Evolutionary conservation across 2,329 filamentous ascomycete genomes (phyloP), one percentile per base, ranked within the genome.

Genomic region (Talaromyces sp.): DNA sequence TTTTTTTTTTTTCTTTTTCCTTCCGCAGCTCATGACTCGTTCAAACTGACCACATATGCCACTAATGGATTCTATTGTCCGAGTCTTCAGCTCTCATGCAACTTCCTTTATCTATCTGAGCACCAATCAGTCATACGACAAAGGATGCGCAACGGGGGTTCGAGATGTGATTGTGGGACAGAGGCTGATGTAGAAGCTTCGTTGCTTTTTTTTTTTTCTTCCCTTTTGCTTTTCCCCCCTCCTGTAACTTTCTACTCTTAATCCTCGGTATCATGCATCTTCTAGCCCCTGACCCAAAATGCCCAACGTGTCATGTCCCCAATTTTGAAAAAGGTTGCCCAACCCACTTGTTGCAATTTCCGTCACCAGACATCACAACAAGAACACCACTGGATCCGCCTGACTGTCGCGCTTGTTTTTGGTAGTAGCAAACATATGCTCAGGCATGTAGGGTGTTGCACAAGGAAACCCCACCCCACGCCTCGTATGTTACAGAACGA

Each of bases 221-320:
- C 13, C 14, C 20, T 32, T 41, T 49, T 37, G 20, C n/a, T 27
- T 44, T 48, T 51, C 35, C 17, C 24, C 24, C 24, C 24, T 47
- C n/a, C 42, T 48, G 20, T 30, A 41, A 19, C 47, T 40, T 36
- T 42, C n/a, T 49, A n/a, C 19, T 32, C 20, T 40, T 32, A 32
- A 30, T 22, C 36, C 27, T 55, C 50, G 39, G 37, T 33, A 49
- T 49, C 20, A 42, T 47, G 46, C 45, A 48, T 35, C 47, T 47
- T 8, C 16, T 19, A 55, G n/a, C 35, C 10, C 42, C 48, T 47
- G 20, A 36, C 29, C 40, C 37, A 13, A 39, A 56, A 13, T 54
- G 54, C 55, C 54, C 44, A 52, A 62, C 54, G 29, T 20, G n/a
- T 53, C 48, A 17, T 37, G 49, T 19, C 36, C 49, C 48, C 54